Evolutionary conservation across 768 basidiomycete species (phyloP).

Genomic region (Psilocybe cubensis): DNA sequence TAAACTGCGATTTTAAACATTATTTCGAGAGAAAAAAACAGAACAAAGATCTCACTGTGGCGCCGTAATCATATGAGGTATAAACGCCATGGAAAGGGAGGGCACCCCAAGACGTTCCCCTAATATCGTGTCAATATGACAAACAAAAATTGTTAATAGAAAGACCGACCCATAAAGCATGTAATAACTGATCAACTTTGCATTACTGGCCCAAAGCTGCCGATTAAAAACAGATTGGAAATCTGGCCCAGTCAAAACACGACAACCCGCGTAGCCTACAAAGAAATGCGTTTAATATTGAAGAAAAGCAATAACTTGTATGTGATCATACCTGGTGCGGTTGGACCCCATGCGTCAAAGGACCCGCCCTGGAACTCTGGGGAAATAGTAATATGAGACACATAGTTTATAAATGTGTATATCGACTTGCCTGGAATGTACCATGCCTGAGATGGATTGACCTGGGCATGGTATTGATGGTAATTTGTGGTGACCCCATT

Average conservation of each 20-base stretch:
- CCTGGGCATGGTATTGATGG: constrained; percentile 60
- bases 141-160: neutral
- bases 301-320: neutral
- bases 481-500: constrained; percentile 65
- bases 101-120: constrained; percentile 86
- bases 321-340: constrained; percentile 57
- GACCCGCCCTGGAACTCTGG: constrained; percentile 73
- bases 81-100: constrained; percentile 80
- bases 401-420: constrained; percentile 8
- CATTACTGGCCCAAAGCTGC: constrained; percentile 79
- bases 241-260: constrained; percentile 66
- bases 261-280: constrained; percentile 66
- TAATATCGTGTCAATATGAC: constrained; percentile 25
- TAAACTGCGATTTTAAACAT: constrained; percentile 38
- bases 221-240: constrained; percentile 83
- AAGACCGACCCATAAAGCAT: constrained; percentile 77
- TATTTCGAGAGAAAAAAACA: neutral
- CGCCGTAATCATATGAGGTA: constrained; percentile 84
- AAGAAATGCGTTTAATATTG: constrained; percentile 1
- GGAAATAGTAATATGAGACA: neutral
- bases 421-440: constrained; percentile 64
- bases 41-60: constrained; percentile 40
- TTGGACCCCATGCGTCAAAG: constrained; percentile 82
- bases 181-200: constrained; percentile 82
- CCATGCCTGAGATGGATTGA: constrained; percentile 58